These are phyloP conservation scores for Cladosporium sp. DNA, from an alignment of 2,329 filamentous ascomycete genomes.

Conservation along the genomic window DNA sequence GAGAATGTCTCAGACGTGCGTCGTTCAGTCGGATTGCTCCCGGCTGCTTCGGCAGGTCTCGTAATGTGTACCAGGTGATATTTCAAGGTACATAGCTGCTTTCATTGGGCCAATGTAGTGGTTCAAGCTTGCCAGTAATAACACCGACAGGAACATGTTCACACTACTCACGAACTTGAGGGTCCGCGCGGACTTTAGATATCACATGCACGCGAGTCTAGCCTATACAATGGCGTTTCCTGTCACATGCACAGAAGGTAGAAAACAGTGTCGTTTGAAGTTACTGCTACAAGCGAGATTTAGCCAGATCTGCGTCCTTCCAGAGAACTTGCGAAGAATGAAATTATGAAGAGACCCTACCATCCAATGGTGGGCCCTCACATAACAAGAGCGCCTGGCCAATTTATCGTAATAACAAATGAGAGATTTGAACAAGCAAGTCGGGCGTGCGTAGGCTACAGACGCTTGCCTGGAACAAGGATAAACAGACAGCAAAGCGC, in stretches of 20 bases:
- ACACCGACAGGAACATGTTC: neutral
- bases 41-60: conserved; percentile 4
- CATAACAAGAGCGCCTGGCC: neutral
- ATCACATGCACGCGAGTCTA: neutral
- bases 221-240: neutral
- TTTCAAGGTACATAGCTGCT: neutral
- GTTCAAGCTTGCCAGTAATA: neutral
- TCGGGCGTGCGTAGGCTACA: conserved; percentile 48
- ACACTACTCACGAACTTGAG: neutral
- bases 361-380: conserved; percentile 1
- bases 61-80: neutral
- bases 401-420: conserved; percentile 18
- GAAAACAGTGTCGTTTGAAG: neutral
- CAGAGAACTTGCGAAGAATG: neutral
- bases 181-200: neutral
- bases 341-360: neutral
- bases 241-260: neutral
- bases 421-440: neutral
- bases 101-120: neutral
- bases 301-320: neutral
- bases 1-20: conserved; percentile 9
- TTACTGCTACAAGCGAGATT: conserved; percentile 11
- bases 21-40: conserved; percentile 14
- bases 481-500: conserved; percentile 89
- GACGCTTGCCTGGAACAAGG: conserved; percentile 83